These are phyloP conservation scores for Anisodus tanguticus DNA, from an alignment of 257 asterid species.

Conservation along the genomic window DNA sequence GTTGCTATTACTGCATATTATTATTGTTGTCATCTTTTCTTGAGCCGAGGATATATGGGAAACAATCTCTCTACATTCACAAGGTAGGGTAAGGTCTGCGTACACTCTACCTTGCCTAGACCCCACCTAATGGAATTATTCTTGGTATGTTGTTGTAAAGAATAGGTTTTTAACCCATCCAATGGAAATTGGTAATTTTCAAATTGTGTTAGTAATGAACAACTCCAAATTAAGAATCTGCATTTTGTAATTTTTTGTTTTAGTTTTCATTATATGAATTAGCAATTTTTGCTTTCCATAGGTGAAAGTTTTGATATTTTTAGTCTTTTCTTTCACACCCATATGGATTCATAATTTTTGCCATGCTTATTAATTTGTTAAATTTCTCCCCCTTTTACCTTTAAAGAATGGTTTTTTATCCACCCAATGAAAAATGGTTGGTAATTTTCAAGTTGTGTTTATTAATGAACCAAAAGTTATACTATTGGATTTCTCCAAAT, in stretches of 20 bases:
- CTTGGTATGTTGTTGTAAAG: not conserved
- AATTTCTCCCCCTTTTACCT: not conserved
- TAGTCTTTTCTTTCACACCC: not conserved
- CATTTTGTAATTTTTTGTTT: not conserved
- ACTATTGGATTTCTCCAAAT: too few species aligned
- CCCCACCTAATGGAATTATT: too few species aligned
- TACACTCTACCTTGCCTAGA: too few species aligned
- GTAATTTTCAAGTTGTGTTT: not conserved
- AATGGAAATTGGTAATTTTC: not conserved
- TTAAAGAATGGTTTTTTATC: not conserved
- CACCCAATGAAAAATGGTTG: not conserved
- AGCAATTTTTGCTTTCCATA: not conserved
- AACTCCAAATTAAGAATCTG: too few species aligned
- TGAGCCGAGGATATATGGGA: too few species aligned
- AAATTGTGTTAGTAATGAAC: not conserved
- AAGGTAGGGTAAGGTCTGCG: too few species aligned
- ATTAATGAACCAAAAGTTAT: not conserved
- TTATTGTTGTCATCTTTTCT: too few species aligned
- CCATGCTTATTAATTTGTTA: not conserved
- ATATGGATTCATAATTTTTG: not conserved
- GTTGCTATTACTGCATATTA: too few species aligned
- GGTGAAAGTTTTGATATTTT: slow-evolving; percentile 2
- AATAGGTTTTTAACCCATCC: not conserved
- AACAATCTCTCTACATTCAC: too few species aligned
- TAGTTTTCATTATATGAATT: not conserved